Conservation (phyloP, 768 basidiomycete genomes). For the Suillus alpinus region DNA sequence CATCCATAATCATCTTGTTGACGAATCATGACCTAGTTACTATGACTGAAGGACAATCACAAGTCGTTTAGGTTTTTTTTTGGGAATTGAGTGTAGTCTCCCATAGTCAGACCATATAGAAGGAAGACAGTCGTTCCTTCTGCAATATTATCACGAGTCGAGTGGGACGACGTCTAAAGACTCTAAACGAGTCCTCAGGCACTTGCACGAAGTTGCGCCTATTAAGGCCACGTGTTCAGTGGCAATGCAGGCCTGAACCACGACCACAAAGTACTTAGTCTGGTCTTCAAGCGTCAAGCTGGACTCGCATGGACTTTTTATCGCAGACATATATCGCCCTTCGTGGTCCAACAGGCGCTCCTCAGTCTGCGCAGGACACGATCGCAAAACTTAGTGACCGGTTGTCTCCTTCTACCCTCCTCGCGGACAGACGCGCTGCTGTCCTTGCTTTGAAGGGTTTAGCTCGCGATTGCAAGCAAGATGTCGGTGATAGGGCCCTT, state of each 20-base stretch:
- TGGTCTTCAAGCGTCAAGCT: background rate
- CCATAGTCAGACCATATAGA: background rate
- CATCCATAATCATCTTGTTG: background rate
- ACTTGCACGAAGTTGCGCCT: too few relatives aligned
- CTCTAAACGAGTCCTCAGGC: too few relatives aligned
- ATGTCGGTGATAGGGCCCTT: slow-evolving; percentile 80
- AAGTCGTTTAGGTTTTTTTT: background rate
- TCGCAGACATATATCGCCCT: slow-evolving; percentile 84
- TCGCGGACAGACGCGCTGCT: slow-evolving; percentile 90
- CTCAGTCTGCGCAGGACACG: slow-evolving; percentile 82
- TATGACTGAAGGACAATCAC: background rate
- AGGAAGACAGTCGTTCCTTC: background rate
- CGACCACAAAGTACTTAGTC: slow-evolving; percentile 51
- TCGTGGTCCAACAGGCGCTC: slow-evolving; percentile 77
- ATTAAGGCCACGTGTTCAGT: background rate
- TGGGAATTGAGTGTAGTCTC: background rate
- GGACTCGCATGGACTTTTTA: slow-evolving; percentile 44
- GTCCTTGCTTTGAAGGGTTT: slow-evolving; percentile 94
- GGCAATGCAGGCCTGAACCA: background rate
- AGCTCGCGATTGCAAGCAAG: slow-evolving; percentile 84
- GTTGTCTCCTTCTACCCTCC: slow-evolving; percentile 83
- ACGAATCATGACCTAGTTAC: background rate
- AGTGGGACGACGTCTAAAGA: background rate
- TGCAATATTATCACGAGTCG: background rate
- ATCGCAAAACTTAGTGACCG: slow-evolving; percentile 87